A percentile compares a stretch with the other conserved stretches of the same genome.
Conservation (phyloP, 306 rosid species). For the Quercus engelmannii region DNA sequence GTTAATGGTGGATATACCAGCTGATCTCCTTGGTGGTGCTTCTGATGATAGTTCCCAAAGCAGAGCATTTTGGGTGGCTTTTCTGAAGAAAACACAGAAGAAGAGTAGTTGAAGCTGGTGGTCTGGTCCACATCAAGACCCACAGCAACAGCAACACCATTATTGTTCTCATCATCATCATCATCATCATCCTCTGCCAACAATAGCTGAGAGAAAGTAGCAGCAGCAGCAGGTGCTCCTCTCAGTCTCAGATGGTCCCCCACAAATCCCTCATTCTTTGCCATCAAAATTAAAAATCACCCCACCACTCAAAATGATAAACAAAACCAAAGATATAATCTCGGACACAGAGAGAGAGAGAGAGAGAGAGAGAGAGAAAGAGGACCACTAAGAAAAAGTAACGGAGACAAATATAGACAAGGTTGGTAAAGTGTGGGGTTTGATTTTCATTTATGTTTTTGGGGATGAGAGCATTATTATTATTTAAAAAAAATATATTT, state of each 20-base stretch:
- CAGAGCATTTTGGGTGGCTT: conserved; percentile 70
- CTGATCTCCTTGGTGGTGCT: neutral
- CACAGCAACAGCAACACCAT: neutral
- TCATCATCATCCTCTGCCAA: conserved; percentile 43
- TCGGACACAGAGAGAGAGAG: neutral
- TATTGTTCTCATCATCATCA: neutral
- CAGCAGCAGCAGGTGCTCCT: conserved; percentile 28
- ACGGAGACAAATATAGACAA: neutral
- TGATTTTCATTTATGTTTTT: neutral
- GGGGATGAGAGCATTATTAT: neutral
- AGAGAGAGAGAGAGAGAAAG: neutral
- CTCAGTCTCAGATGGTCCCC: conserved; percentile 47
- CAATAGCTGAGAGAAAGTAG: conserved; percentile 75
- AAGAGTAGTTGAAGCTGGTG: conserved; percentile 3
- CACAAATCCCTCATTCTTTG: conserved; percentile 34
- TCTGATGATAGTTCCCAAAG: conserved; percentile 35
- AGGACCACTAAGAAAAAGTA: neutral
- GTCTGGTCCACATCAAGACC: conserved; percentile 27
- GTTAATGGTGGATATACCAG: neutral
- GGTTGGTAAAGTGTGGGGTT: neutral
- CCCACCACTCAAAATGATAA: neutral
- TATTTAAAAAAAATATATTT: too few relatives aligned
- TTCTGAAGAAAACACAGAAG: conserved; percentile 30
- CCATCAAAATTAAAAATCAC: conserved; percentile 32
- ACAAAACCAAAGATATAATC: neutral